phyloP scores from a whole-genome alignment of 2,329 filamentous ascomycete genomes.

The Exophiala mesophila region DNA sequence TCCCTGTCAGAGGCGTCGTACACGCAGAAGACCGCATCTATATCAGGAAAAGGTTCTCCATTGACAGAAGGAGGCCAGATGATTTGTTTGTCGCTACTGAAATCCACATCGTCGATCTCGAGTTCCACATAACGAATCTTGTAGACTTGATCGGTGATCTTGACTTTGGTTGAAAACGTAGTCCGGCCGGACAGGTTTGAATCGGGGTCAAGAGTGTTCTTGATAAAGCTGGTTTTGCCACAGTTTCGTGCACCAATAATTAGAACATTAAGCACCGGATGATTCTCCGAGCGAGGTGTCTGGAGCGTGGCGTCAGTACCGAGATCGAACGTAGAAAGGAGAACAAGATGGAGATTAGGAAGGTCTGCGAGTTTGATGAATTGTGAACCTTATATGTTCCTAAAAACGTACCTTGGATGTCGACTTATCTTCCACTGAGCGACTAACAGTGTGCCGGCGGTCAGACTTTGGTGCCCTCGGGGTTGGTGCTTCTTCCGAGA shows the following conservation, averaged over 20 bases:
- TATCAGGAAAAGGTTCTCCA: slow-evolving; percentile 64
- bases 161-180: slow-evolving; percentile 45
- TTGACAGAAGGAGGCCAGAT: slow-evolving; percentile 51
- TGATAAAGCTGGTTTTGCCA: slow-evolving; percentile 58
- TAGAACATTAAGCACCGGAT: slow-evolving; percentile 55
- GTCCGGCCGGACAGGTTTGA: slow-evolving; percentile 32
- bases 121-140: slow-evolving; percentile 56
- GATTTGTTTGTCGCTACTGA: slow-evolving; percentile 44
- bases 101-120: slow-evolving; percentile 46
- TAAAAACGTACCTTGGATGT: slow-evolving; percentile 13
- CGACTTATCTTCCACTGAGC: slow-evolving; percentile 11
- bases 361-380: no score
- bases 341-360: not conserved
- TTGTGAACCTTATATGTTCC: no score
- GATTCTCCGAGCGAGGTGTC: slow-evolving; percentile 12
- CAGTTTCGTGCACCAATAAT: slow-evolving; percentile 51
- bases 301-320: slow-evolving; percentile 10
- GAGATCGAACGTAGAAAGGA: not conserved
- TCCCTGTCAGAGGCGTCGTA: slow-evolving; percentile 81
- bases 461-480: slow-evolving; percentile 5
- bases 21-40: slow-evolving; percentile 79
- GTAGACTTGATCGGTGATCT: slow-evolving; percentile 52
- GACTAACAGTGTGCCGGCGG: slow-evolving; percentile 3
- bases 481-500: slow-evolving; percentile 10
- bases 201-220: slow-evolving; percentile 49